Evolutionary conservation across 2,329 filamentous ascomycete species (phyloP).

Genomic region (Pseudocercospora eumusae): DNA sequence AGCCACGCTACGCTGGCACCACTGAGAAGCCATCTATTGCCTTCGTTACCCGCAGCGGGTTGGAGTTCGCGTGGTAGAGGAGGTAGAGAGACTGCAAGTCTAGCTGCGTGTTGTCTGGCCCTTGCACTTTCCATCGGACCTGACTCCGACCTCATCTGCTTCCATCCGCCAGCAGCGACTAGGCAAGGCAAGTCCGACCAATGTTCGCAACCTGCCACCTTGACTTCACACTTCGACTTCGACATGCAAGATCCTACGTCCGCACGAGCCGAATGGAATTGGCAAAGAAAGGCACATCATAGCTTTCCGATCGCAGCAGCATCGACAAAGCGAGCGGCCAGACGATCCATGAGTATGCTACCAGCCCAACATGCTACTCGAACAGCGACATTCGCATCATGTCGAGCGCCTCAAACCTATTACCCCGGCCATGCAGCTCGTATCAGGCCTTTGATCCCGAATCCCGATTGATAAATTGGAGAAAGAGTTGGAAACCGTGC

Average conservation of each 20-base stretch:
- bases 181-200: neutral
- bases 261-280: neutral
- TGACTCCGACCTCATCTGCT: neutral
- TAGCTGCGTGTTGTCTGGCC: neutral
- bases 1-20: too few relatives aligned
- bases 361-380: too few relatives aligned
- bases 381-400: too few relatives aligned
- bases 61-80: too few relatives aligned
- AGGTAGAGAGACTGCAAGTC: too few relatives aligned
- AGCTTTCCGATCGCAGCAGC: neutral
- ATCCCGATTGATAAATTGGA: neutral
- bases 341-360: neutral
- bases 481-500: neutral
- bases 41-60: too few relatives aligned
- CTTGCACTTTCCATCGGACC: neutral
- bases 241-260: neutral
- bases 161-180: neutral
- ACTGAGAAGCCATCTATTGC: too few relatives aligned
- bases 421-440: neutral
- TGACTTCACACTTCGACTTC: neutral
- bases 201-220: neutral
- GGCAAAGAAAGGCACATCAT: neutral
- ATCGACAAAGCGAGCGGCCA: neutral
- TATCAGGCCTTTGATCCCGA: neutral
- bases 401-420: neutral